phyloP scores from a whole-genome alignment of 2,329 filamentous ascomycete species.

The Gyromitra esculenta region DNA sequence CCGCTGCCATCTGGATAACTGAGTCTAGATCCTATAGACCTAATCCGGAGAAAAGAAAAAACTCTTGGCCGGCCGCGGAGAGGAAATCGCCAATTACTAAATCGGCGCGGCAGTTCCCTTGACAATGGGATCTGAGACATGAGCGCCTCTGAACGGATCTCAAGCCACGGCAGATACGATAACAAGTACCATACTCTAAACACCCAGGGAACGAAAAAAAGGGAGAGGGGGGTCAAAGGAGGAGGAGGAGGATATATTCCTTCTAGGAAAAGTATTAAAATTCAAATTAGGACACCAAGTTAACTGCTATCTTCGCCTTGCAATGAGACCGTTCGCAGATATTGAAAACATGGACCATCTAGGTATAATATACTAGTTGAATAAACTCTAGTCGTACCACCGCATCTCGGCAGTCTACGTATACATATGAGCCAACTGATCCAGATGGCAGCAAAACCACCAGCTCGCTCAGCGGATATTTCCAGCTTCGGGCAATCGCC shows the following conservation, averaged over 20 bases:
- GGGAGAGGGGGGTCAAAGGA: not conserved
- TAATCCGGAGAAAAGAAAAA: constrained; percentile 22
- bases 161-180: constrained; percentile 41
- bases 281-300: constrained; percentile 10
- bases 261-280: not conserved
- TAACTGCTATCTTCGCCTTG: not conserved
- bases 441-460: not conserved
- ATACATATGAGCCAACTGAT: constrained; percentile 17
- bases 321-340: not conserved
- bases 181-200: not conserved
- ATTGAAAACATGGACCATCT: constrained; percentile 10
- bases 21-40: constrained; percentile 15
- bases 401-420: constrained; percentile 14
- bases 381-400: constrained; percentile 16
- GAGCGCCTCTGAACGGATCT: constrained; percentile 28
- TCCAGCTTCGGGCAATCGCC: constrained; percentile 39
- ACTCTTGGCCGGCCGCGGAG: not conserved
- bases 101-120: constrained; percentile 22
- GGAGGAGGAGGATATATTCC: not conserved
- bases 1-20: constrained; percentile 24
- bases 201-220: not conserved
- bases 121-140: constrained; percentile 46
- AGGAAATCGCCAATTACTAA: constrained; percentile 1
- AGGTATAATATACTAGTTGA: constrained; percentile 5
- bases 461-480: constrained; percentile 19